Conservation (phyloP, 768 basidiomycete genomes). For the Kwoniella heveanensis region DNA sequence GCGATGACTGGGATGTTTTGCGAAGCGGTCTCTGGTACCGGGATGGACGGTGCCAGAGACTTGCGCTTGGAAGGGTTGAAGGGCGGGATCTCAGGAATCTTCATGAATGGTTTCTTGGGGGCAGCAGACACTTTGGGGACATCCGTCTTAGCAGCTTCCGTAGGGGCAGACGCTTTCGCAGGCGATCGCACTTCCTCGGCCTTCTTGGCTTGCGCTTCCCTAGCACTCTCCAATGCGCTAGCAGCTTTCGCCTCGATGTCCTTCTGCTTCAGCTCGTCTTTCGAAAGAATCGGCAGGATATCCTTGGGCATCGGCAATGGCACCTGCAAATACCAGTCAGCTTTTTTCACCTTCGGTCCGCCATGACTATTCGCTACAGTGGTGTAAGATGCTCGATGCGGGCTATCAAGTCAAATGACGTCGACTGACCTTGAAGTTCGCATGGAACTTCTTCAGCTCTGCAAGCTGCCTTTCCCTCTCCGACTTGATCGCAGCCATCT, state of each 20-base stretch:
- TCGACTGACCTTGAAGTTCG: constrained; percentile 90
- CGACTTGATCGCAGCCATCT: constrained; percentile 81
- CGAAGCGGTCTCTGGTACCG: constrained; percentile 36
- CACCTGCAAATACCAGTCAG: constrained; percentile 61
- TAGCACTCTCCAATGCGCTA: constrained; percentile 66
- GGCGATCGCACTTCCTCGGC: constrained; percentile 16
- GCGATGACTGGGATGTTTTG: constrained; percentile 30
- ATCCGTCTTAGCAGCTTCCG: constrained; percentile 28
- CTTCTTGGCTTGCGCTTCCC: constrained; percentile 6
- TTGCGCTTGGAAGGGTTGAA: constrained; percentile 69
- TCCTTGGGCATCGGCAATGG: constrained; percentile 95
- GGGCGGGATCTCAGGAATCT: constrained; percentile 86
- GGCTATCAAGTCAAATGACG: no score
- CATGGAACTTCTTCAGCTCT: constrained; percentile 88
- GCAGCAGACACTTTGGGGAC: constrained; percentile 61
- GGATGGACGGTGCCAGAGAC: constrained; percentile 10
- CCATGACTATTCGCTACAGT: no score
- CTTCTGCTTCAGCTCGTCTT: constrained; percentile 87
- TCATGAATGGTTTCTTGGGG: constrained; percentile 63
- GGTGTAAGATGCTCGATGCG: no score
- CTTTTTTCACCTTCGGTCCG: not conserved
- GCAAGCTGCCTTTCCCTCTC: constrained; percentile 95
- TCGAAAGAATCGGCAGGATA: constrained; percentile 85
- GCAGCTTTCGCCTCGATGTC: constrained; percentile 61
- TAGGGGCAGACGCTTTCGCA: constrained; percentile 14